Evolutionary conservation across 176 grass and related monocot species (phyloP).

Genomic region (Canna indica): DNA sequence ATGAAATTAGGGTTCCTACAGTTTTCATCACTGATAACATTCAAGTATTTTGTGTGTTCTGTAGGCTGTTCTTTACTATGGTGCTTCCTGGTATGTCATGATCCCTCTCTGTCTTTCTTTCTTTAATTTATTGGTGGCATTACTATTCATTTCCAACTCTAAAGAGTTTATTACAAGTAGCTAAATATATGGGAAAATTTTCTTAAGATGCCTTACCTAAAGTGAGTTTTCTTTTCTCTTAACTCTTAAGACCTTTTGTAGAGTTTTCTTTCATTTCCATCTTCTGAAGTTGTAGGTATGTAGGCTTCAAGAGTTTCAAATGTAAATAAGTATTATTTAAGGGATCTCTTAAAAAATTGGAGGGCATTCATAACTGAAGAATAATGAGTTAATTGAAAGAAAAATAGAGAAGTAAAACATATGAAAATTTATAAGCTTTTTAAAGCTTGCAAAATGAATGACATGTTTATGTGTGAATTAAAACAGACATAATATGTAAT

Average conservation of each 20-base stretch:
- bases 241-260: background rate
- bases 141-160: too few species aligned
- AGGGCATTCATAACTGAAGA: background rate
- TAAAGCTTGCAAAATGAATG: background rate
- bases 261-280: background rate
- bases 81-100: constrained; percentile 67
- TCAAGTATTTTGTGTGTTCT: constrained; percentile 11
- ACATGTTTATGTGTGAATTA: background rate
- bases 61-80: constrained; percentile 71
- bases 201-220: too few species aligned
- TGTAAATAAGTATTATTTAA: background rate
- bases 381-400: background rate
- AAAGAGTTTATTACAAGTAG: too few species aligned
- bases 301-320: background rate
- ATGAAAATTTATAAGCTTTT: background rate
- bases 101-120: background rate
- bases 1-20: background rate
- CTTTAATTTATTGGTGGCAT: background rate
- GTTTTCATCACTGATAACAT: constrained; percentile 21
- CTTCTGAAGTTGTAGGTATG: background rate
- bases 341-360: too few species aligned
- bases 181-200: too few species aligned
- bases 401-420: background rate
- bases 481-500: background rate
- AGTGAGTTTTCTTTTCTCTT: background rate